Evolutionary conservation across 768 basidiomycete genomes (phyloP), one percentile per base, ranked within the genome.

Genomic region (Suillus lakei): DNA sequence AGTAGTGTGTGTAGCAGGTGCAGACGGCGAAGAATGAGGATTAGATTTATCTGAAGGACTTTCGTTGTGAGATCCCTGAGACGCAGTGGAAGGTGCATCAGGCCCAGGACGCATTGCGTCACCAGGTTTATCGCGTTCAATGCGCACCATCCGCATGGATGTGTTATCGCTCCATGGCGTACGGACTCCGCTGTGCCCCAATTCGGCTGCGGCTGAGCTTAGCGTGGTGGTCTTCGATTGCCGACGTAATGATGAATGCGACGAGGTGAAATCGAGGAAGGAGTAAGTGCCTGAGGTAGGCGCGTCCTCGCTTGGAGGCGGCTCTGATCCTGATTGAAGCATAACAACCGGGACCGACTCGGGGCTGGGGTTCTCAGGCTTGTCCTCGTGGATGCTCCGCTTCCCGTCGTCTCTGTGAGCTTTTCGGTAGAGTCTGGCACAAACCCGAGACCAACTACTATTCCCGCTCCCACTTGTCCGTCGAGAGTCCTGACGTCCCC

Each of bases 51-150:
- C 71, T 18, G 77, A 77, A 9, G 77, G 69, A 21, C 61, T 43
- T 34, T 30, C 61, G 7, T 30, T 62, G 5, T 68, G 67, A 53
- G 76, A 78, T 53, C 72, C 70, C 38, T 69, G 68, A 38, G 76
- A 78, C 32, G 60, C 72, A 23, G 75, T 77, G n/a, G 75, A 77
- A 8, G 76, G 76, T 16, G 76, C 76, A 63, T 77, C 76, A 23
- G 76, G 76, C 63, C 72, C 77, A 7, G 66, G 60, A 34, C 62
- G 54, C 53, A 66, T 28, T 16, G 60, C 34, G 43, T 65, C 61
- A 46, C 70, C 67, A 39, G 56, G 43, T 38, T 65, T 69, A 8
- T 69, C 69, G 48, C 70, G 69, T 54, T 74, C 69, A 43, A 69
- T 56, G 64, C 65, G 64, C 26, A 64, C 63, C 67, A 68, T 65